A percentile compares a stretch with the other conserved stretches of the same genome.
phyloP scores from a whole-genome alignment of 352 stramenopile genomes.

The Globisporangium mamillatum region DNA sequence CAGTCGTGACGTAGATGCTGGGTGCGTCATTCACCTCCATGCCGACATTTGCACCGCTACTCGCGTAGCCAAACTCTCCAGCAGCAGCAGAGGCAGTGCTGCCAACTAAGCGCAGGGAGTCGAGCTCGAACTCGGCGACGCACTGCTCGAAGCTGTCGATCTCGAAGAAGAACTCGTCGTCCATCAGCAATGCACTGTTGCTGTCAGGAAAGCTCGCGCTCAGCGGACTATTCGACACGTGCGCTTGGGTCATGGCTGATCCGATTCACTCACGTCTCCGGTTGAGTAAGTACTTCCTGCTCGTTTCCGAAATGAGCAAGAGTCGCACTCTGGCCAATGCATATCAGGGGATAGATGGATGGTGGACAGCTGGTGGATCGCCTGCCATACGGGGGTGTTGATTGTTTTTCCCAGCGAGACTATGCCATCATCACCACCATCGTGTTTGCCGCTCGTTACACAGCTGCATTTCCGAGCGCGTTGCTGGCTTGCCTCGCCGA shows the following conservation, averaged over 20 bases:
- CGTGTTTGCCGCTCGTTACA: too few relatives aligned
- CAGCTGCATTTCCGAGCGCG: too few relatives aligned
- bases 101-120: background rate
- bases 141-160: conserved; percentile 48
- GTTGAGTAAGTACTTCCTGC: too few relatives aligned
- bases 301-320: too few relatives aligned
- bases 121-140: conserved; percentile 5
- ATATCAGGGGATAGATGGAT: too few relatives aligned
- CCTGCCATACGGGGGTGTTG: too few relatives aligned
- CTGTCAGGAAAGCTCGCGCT: background rate
- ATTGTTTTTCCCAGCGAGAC: too few relatives aligned
- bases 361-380: too few relatives aligned
- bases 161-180: conserved; percentile 28
- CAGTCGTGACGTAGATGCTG: background rate
- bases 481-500: too few relatives aligned
- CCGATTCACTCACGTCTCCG: too few relatives aligned
- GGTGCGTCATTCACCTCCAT: background rate
- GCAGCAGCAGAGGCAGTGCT: background rate
- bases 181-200: background rate
- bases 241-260: background rate
- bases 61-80: conserved; percentile 15
- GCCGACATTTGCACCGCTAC: background rate
- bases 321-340: too few relatives aligned
- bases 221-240: background rate
- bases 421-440: too few relatives aligned